Percentiles rank a stretch among this genome's conserved stretches.
Conservation (phyloP, 2,329 filamentous ascomycete genomes). For the Aureobasidium sp. region DNA sequence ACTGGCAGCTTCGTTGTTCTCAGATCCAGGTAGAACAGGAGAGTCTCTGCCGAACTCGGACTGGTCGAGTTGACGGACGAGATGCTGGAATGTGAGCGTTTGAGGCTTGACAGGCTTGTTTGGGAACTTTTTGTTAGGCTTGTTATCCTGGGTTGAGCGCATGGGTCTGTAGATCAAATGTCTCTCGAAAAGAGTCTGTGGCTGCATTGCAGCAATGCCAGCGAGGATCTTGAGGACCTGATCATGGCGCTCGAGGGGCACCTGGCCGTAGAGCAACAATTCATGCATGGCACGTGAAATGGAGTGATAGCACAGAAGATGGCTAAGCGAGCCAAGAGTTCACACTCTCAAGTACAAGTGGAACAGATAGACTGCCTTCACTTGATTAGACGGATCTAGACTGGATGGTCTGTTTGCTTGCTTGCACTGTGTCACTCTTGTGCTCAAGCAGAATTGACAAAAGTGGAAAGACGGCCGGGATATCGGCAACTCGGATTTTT, state of each 20-base stretch:
- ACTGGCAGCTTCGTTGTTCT: conserved; percentile 16
- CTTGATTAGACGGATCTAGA: neutral
- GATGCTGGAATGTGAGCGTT: conserved; percentile 12
- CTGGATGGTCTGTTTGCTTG: neutral
- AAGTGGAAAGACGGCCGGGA: neutral
- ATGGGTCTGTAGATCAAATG: conserved; percentile 50
- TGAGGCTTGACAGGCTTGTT: conserved; percentile 15
- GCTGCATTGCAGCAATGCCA: conserved; percentile 54
- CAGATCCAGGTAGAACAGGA: neutral
- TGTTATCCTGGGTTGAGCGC: conserved; percentile 33
- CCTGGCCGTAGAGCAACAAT: conserved; percentile 52
- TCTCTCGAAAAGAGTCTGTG: conserved; percentile 45
- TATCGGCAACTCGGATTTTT: neutral
- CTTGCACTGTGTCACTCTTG: neutral
- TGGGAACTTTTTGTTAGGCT: conserved; percentile 29
- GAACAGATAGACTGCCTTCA: neutral
- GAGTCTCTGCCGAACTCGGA: conserved; percentile 27
- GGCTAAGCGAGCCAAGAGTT: neutral
- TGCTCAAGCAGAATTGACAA: neutral
- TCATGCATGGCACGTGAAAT: conserved; percentile 46
- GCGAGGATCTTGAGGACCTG: conserved; percentile 54
- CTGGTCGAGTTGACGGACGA: conserved; percentile 25
- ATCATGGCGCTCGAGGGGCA: conserved; percentile 49
- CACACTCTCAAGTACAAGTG: neutral
- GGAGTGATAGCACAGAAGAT: neutral